Percentiles rank a stretch among this genome's conserved stretches.
Conservation (phyloP, 148 eudicot genomes). For the Vaccinium myrtillus region DNA sequence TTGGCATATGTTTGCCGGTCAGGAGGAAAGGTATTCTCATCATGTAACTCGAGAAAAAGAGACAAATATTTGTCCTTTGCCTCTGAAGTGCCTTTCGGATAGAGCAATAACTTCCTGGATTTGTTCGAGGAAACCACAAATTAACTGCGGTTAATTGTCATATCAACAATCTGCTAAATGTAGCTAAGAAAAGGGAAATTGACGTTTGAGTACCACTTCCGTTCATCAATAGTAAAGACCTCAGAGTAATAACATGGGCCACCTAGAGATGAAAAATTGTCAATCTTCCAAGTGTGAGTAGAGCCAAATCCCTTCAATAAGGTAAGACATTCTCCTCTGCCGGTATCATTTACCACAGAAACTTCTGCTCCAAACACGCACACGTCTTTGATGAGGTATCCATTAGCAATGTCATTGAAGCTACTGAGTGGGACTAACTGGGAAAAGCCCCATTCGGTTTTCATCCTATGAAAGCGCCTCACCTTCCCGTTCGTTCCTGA, state of each 20-base stretch:
- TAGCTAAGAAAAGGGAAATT: neutral
- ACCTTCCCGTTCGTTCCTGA: slow-evolving; percentile 3
- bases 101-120: neutral
- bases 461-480: neutral
- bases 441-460: neutral
- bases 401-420: neutral
- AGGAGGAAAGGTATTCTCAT: neutral
- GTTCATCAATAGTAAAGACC: neutral
- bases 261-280: neutral
- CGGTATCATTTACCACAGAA: neutral
- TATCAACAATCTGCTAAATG: neutral
- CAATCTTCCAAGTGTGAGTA: neutral
- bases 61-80: neutral
- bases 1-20: neutral
- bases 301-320: neutral
- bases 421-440: neutral
- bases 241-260: neutral
- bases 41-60: neutral
- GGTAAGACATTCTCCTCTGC: neutral
- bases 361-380: slow-evolving; percentile 6
- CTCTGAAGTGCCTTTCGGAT: neutral
- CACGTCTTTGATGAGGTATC: neutral
- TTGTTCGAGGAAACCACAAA: neutral
- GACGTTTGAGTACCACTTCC: neutral
- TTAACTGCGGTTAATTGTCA: neutral